Evolutionary conservation across 352 stramenopile genomes (phyloP).

Genomic region (Phytophthora fragariaefolia): DNA sequence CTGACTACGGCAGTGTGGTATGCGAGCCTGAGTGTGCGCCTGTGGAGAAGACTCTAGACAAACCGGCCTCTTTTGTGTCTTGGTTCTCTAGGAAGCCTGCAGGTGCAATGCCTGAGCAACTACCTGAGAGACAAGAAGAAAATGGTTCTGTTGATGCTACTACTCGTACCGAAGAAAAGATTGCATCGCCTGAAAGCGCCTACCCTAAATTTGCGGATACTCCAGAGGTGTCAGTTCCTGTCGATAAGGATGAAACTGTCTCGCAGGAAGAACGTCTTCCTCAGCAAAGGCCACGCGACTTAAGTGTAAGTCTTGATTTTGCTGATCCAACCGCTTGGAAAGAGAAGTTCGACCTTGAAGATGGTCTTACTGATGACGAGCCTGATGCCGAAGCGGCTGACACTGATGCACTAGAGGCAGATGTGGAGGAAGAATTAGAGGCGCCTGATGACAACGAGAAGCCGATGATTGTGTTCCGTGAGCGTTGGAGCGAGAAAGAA

Average conservation of each 20-base stretch:
- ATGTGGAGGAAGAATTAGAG: constrained; percentile 22
- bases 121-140: background rate
- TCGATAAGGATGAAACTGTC: constrained; percentile 21
- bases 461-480: constrained; percentile 83
- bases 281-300: constrained; percentile 49
- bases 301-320: constrained; percentile 80
- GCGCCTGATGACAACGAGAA: constrained; percentile 60
- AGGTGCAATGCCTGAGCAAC: background rate
- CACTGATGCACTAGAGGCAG: constrained; percentile 9
- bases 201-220: constrained; percentile 1
- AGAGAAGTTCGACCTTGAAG: constrained; percentile 77
- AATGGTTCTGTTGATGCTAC: background rate
- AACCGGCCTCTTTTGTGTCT: constrained; percentile 33
- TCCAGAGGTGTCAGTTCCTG: constrained; percentile 5
- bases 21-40: constrained; percentile 28
- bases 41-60: constrained; percentile 14
- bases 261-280: constrained; percentile 41
- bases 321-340: constrained; percentile 75
- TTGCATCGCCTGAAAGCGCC: constrained; percentile 12
- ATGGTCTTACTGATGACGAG: constrained; percentile 64
- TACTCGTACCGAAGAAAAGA: background rate
- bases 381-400: constrained; percentile 43
- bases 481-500: constrained; percentile 82
- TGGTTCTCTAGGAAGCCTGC: constrained; percentile 44
- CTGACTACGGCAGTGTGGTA: constrained; percentile 18